phyloP scores from a whole-genome alignment of 192 early-diverging fungal genomes.

The Linnemannia elongata region DNA sequence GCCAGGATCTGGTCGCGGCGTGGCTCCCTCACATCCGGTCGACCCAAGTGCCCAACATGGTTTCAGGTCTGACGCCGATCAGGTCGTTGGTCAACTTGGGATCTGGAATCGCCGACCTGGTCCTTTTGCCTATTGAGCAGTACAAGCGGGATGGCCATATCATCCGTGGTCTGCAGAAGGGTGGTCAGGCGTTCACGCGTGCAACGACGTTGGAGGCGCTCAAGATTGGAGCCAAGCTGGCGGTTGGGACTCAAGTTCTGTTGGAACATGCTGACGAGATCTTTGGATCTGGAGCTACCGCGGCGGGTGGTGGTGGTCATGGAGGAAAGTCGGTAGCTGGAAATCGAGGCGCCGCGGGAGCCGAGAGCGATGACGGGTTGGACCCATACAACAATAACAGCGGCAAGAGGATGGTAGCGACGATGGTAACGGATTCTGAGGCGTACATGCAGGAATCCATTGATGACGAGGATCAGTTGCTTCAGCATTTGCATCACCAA shows the following conservation, averaged over 20 bases:
- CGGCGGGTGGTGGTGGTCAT: constrained; percentile 34
- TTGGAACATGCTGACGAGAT: constrained; percentile 92
- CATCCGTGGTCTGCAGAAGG: constrained; percentile 88
- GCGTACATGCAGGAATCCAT: constrained; percentile 54
- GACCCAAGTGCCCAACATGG: constrained; percentile 91
- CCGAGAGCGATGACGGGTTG: constrained; percentile 21
- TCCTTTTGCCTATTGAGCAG: constrained; percentile 93
- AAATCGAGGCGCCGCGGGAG: constrained; percentile 17
- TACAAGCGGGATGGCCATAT: constrained; percentile 93
- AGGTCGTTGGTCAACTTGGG: constrained; percentile 92
- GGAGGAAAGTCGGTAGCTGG: neutral
- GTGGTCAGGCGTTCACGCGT: constrained; percentile 90
- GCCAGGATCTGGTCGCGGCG: constrained; percentile 72
- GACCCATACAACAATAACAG: constrained; percentile 5
- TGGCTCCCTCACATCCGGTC: constrained; percentile 96
- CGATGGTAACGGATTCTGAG: constrained; percentile 49
- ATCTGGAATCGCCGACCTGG: constrained; percentile 90
- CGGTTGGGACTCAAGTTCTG: constrained; percentile 90
- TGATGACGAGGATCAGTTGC: constrained; percentile 45
- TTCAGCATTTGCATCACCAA: constrained; percentile 42
- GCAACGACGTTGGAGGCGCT: constrained; percentile 94
- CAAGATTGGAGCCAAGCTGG: constrained; percentile 86
- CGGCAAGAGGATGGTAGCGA: constrained; percentile 42
- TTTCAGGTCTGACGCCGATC: constrained; percentile 91
- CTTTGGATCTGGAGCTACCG: constrained; percentile 62